These are phyloP conservation scores for Ophiostoma himal-ulmi DNA, from an alignment of 2,329 filamentous ascomycete species.

Conservation along the genomic window DNA sequence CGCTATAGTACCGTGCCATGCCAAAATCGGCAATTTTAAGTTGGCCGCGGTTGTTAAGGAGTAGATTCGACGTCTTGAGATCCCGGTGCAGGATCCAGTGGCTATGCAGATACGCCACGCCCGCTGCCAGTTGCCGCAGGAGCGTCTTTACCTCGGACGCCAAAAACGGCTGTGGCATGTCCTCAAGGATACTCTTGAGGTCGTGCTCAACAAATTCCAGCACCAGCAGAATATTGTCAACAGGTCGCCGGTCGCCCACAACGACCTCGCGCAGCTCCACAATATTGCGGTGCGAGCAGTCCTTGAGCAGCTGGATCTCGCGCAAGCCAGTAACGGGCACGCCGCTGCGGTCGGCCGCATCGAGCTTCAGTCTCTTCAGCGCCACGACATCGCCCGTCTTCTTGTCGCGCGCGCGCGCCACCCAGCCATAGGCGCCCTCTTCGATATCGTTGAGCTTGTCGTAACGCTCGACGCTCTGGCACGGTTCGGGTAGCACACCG, in stretches of 20 bases:
- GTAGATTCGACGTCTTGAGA: conserved; percentile 86
- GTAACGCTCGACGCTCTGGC: conserved; percentile 77
- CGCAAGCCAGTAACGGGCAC: conserved; percentile 87
- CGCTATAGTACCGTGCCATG: conserved; percentile 86
- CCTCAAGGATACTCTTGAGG: conserved; percentile 83
- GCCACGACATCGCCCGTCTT: conserved; percentile 76
- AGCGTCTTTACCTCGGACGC: conserved; percentile 90
- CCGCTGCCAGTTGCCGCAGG: conserved; percentile 72
- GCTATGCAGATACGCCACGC: conserved; percentile 77
- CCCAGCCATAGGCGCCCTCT: conserved; percentile 93
- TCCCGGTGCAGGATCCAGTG: conserved; percentile 92
- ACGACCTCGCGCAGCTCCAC: conserved; percentile 80
- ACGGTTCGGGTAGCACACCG: conserved; percentile 57
- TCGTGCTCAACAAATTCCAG: conserved; percentile 98
- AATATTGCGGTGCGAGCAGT: conserved; percentile 75
- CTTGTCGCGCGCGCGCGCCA: conserved; percentile 73
- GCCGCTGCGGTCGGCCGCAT: conserved; percentile 64
- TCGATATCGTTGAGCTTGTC: conserved; percentile 95
- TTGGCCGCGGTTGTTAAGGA: conserved; percentile 90
- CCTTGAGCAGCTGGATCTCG: conserved; percentile 86
- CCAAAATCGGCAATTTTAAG: conserved; percentile 97
- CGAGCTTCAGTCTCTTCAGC: conserved; percentile 88
- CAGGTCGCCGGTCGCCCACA: conserved; percentile 56
- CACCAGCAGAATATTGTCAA: conserved; percentile 74
- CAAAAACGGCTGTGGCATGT: conserved; percentile 90